A percentile compares a stretch with the other conserved stretches of the same genome.
Conservation (phyloP, 1,139 yeast genomes). For the Geotrichum cucujoidarum region DNA sequence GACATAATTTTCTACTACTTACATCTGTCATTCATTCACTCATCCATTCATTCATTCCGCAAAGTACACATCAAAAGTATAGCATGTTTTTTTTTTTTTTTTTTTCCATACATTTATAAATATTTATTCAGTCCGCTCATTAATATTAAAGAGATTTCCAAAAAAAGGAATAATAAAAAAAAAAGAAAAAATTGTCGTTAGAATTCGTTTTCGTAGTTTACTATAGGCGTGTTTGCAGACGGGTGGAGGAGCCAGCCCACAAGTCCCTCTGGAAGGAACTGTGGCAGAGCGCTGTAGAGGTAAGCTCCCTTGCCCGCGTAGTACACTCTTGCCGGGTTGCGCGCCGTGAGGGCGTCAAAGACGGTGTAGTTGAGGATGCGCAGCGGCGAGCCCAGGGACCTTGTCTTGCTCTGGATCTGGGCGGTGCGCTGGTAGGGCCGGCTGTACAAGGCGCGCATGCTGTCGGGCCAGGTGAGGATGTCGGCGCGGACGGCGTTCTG, state of each 20-base stretch:
- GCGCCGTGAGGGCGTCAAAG: constrained; percentile 34
- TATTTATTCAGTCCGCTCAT: neutral
- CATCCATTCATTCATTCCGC: too few relatives aligned
- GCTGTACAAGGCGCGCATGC: constrained; percentile 37
- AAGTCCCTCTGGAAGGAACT: constrained; percentile 35
- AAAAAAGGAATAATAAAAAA: neutral
- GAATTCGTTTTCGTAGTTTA: neutral
- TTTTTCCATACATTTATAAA: neutral
- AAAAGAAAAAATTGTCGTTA: neutral
- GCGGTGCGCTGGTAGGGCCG: constrained; percentile 34
- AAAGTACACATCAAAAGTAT: neutral
- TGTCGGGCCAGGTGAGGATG: constrained; percentile 41
- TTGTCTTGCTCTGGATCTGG: constrained; percentile 31
- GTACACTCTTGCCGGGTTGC: constrained; percentile 34
- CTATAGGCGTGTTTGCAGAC: constrained; percentile 9
- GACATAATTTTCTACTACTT: too few relatives aligned
- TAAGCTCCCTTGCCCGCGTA: constrained; percentile 40
- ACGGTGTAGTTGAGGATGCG: constrained; percentile 35
- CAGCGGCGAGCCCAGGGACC: constrained; percentile 34
- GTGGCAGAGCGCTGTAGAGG: constrained; percentile 35
- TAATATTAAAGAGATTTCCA: neutral
- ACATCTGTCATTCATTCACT: too few relatives aligned
- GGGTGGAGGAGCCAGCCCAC: constrained; percentile 36
- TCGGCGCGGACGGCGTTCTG: constrained; percentile 38
- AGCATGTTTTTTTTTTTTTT: neutral